These are phyloP conservation scores for Diplodia corticola DNA, from an alignment of 2,329 filamentous ascomycete species.

Conservation along the genomic window DNA sequence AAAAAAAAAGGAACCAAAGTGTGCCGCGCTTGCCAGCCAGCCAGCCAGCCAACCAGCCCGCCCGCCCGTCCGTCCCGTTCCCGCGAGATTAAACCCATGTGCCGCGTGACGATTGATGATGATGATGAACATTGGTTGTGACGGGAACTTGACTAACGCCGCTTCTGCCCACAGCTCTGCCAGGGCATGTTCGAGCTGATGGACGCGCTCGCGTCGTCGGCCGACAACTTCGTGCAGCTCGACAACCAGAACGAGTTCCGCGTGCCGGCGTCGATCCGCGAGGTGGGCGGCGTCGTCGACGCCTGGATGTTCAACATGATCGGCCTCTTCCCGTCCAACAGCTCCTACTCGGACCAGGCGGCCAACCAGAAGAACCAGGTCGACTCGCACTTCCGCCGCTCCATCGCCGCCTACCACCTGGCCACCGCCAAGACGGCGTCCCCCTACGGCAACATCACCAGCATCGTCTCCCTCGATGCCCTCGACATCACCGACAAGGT, in stretches of 20 bases:
- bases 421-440: constrained; percentile 19
- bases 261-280: constrained; percentile 21
- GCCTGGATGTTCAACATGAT: constrained; percentile 24
- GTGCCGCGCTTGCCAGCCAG: no score
- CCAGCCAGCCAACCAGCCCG: no score
- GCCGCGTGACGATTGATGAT: not conserved
- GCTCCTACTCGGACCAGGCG: constrained; percentile 16
- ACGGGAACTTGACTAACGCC: not conserved
- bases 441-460: constrained; percentile 20
- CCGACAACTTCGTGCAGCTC: constrained; percentile 7
- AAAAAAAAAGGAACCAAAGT: no score
- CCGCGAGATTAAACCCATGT: not conserved
- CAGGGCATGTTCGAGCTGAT: constrained; percentile 23
- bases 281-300: constrained; percentile 22
- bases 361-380: constrained; percentile 25
- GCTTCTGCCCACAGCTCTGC: constrained; percentile 13
- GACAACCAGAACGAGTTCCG: constrained; percentile 24
- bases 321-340: constrained; percentile 22
- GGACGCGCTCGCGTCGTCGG: constrained; percentile 1
- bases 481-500: not conserved
- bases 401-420: constrained; percentile 21
- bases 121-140: not conserved
- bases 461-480: constrained; percentile 12
- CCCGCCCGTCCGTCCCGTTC: no score
- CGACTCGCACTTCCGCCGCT: constrained; percentile 23